phyloP scores from a whole-genome alignment of 176 grass and related monocot species.

The Zoysia pacifica region DNA sequence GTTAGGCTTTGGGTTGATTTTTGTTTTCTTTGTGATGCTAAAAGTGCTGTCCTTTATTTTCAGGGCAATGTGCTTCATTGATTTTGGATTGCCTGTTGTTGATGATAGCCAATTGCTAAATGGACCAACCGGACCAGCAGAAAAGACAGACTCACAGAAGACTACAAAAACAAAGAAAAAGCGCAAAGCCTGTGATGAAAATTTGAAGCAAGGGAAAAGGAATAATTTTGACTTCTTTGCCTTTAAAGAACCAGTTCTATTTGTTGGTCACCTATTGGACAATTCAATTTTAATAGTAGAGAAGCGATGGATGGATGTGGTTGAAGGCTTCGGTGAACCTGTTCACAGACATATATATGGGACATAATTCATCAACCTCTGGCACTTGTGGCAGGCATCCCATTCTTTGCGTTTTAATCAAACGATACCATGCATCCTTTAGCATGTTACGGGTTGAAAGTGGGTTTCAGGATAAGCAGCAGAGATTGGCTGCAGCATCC shows the following conservation, averaged over 20 bases:
- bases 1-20: background rate
- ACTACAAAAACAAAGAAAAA: conserved; percentile 47
- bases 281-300: conserved; percentile 77
- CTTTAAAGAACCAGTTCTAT: conserved; percentile 72
- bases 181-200: conserved; percentile 56
- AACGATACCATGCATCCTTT: background rate
- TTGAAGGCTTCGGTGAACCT: conserved; percentile 58
- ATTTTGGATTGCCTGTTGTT: conserved; percentile 75
- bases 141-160: conserved; percentile 45
- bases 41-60: background rate
- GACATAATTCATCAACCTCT: conserved; percentile 47
- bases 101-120: conserved; percentile 47
- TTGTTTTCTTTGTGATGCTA: background rate
- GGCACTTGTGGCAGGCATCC: background rate
- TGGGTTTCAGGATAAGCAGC: conserved; percentile 18
- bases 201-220: conserved; percentile 41
- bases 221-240: conserved; percentile 76
- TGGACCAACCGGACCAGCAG: conserved; percentile 24
- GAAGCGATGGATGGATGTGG: conserved; percentile 86
- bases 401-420: conserved; percentile 10
- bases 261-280: conserved; percentile 75
- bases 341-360: conserved; percentile 88
- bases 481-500: conserved; percentile 10
- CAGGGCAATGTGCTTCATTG: conserved; percentile 96
- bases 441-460: conserved; percentile 9